Evolutionary conservation across 2,329 filamentous ascomycete genomes (phyloP).

Genomic region (Onygena corvina): DNA sequence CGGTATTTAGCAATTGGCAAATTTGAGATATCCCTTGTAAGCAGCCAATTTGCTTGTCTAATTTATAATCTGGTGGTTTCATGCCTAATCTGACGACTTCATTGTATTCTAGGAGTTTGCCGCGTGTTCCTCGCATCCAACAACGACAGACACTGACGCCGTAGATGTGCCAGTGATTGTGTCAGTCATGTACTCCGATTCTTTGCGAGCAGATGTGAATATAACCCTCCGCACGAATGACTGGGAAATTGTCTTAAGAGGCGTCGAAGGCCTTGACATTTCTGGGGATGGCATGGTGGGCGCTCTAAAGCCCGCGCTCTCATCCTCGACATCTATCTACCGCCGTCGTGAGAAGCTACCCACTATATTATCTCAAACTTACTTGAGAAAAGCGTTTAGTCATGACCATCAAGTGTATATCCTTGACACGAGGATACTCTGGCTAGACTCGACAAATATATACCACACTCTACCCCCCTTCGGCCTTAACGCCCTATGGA

Average conservation of each 20-base stretch:
- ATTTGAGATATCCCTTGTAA: neutral
- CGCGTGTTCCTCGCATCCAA: neutral
- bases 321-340: neutral
- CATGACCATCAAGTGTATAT: conserved; percentile 17
- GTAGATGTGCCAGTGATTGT: neutral
- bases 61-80: neutral
- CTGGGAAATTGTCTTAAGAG: neutral
- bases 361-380: conserved; percentile 24
- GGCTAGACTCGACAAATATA: conserved; percentile 26
- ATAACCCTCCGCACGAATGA: neutral
- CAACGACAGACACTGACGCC: neutral
- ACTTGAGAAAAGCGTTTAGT: conserved; percentile 15
- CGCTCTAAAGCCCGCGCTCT: neutral
- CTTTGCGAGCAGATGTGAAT: neutral
- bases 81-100: neutral
- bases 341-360: neutral
- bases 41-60: neutral
- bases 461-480: neutral
- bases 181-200: neutral
- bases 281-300: neutral
- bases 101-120: neutral
- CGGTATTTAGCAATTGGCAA: neutral
- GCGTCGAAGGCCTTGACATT: neutral
- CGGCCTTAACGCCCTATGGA: neutral
- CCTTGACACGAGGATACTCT: conserved; percentile 25